Conservation (phyloP, 1,284 basidiomycete genomes). For the Ustilago nuda region DNA sequence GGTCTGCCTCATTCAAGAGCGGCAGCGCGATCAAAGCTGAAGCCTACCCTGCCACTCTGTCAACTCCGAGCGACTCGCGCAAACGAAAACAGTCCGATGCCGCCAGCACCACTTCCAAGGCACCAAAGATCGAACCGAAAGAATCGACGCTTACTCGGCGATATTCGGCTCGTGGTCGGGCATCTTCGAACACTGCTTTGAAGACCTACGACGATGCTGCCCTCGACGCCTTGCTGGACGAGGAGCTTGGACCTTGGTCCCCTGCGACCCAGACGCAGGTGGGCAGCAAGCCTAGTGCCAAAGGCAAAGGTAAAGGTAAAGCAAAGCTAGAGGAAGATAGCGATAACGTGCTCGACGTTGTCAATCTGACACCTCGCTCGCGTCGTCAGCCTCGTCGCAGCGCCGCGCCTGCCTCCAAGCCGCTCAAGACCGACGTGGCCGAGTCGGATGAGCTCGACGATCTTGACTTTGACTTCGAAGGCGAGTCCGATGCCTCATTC, state of each 20-base stretch:
- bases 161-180: constrained; percentile 9
- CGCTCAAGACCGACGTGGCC: constrained; percentile 14
- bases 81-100: constrained; percentile 29
- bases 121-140: constrained; percentile 12
- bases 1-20: constrained; percentile 29
- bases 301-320: constrained; percentile 36
- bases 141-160: constrained; percentile 5
- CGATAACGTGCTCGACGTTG: constrained; percentile 32
- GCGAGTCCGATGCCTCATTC: constrained; percentile 11
- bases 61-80: constrained; percentile 11
- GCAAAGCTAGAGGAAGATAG: constrained; percentile 27
- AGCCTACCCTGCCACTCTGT: background rate
- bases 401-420: constrained; percentile 18
- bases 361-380: constrained; percentile 27
- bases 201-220: constrained; percentile 19
- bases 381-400: constrained; percentile 41
- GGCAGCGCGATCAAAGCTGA: background rate
- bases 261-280: constrained; percentile 8
- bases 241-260: constrained; percentile 14
- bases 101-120: constrained; percentile 6
- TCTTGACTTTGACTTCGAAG: constrained; percentile 4
- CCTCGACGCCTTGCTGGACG: constrained; percentile 31
- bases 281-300: constrained; percentile 25
- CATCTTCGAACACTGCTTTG: constrained; percentile 11
- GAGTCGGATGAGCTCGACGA: constrained; percentile 22